Conservation (phyloP, 345 rosid genomes). For the Cardamine chenopodiifolia region DNA sequence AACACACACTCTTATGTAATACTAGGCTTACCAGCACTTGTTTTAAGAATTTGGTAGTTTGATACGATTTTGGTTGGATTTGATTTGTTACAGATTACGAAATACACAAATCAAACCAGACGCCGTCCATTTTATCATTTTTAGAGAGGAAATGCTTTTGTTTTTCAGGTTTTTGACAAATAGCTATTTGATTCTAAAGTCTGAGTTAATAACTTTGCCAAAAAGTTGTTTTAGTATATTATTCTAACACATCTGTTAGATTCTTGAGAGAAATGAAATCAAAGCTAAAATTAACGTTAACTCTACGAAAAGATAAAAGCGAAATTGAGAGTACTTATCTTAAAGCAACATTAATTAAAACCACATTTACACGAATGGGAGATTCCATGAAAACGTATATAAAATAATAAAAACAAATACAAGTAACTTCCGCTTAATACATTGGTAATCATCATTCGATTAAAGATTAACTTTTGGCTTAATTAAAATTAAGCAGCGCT, state of each 20-base stretch:
- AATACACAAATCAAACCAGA: not conserved
- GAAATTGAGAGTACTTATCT: slow-evolving; percentile 20
- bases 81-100: not conserved
- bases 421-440: slow-evolving; percentile 1
- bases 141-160: not conserved
- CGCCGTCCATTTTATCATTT: not conserved
- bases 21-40: no score
- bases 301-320: slow-evolving; percentile 38
- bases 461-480: slow-evolving; percentile 22
- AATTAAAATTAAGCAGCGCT: slow-evolving; percentile 60
- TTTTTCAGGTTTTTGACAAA: not conserved
- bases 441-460: slow-evolving; percentile 23
- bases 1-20: no score
- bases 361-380: slow-evolving; percentile 32
- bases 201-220: not conserved
- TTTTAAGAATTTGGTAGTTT: not conserved
- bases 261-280: slow-evolving; percentile 14
- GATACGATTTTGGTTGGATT: not conserved
- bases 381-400: slow-evolving; percentile 6
- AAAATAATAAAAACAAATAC: not conserved
- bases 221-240: not conserved
- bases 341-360: slow-evolving; percentile 37
- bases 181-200: not conserved
- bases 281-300: slow-evolving; percentile 27
- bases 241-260: slow-evolving; percentile 10